phyloP scores from a whole-genome alignment of 2,329 filamentous ascomycete genomes.

The Fusarium mangiferae region DNA sequence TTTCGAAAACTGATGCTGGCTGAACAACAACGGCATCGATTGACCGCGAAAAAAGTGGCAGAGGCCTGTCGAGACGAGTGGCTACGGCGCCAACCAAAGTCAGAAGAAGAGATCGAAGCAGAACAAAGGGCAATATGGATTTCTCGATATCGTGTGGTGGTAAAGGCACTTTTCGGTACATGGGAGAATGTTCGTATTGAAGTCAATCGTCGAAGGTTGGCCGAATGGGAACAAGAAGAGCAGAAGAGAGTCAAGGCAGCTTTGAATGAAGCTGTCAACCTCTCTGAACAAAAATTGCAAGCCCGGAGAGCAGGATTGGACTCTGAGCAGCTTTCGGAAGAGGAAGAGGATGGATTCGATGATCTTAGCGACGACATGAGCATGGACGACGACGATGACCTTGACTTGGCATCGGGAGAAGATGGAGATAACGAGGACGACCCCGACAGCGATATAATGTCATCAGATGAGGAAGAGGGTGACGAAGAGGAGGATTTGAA shows the following conservation, averaged over 20 bases:
- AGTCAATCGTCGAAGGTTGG: slow-evolving; percentile 68
- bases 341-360: slow-evolving; percentile 58
- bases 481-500: slow-evolving; percentile 67
- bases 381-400: slow-evolving; percentile 47
- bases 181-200: slow-evolving; percentile 73
- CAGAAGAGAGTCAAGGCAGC: slow-evolving; percentile 73
- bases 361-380: slow-evolving; percentile 60
- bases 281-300: slow-evolving; percentile 75
- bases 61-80: slow-evolving; percentile 81
- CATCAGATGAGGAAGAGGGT: slow-evolving; percentile 70
- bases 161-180: slow-evolving; percentile 64
- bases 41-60: slow-evolving; percentile 82
- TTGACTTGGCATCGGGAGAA: slow-evolving; percentile 50
- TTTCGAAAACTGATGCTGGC: slow-evolving; percentile 83
- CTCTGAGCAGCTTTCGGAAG: slow-evolving; percentile 60
- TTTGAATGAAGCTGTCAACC: slow-evolving; percentile 77
- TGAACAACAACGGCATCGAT: slow-evolving; percentile 81
- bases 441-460: slow-evolving; percentile 64
- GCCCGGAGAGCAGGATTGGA: slow-evolving; percentile 66
- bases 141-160: slow-evolving; percentile 76
- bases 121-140: slow-evolving; percentile 78
- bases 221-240: slow-evolving; percentile 73
- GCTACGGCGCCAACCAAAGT: slow-evolving; percentile 77
- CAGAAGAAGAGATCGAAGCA: slow-evolving; percentile 81
- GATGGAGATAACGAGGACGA: slow-evolving; percentile 54